phyloP scores from a whole-genome alignment of 306 rosid species.

The Begonia fuchsioides region DNA sequence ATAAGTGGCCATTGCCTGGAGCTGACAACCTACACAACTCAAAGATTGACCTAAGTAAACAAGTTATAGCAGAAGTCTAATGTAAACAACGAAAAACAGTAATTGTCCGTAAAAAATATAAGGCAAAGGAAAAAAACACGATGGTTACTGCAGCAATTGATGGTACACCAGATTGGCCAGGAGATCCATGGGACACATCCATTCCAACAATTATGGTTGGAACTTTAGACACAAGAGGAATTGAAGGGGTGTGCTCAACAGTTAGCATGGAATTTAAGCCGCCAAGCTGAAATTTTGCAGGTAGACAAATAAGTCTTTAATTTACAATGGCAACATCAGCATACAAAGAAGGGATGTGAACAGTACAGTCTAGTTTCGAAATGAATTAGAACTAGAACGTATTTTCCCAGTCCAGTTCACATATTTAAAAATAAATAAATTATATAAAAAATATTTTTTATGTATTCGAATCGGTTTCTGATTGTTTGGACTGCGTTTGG shows the following conservation, averaged over 20 bases:
- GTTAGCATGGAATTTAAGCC: conserved; percentile 71
- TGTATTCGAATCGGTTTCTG: too few species aligned
- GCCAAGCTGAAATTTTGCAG: conserved; percentile 52
- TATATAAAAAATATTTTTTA: too few species aligned
- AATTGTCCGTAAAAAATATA: neutral
- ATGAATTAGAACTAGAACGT: too few species aligned
- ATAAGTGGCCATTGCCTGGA: conserved; percentile 86
- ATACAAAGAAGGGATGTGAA: neutral
- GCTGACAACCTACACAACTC: conserved; percentile 53
- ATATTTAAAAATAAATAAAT: too few species aligned
- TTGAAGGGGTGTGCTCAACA: conserved; percentile 44
- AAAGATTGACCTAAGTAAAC: neutral
- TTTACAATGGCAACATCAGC: neutral
- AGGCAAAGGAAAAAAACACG: neutral
- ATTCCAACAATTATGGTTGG: conserved; percentile 85
- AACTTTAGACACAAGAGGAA: conserved; percentile 57
- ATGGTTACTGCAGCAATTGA: conserved; percentile 77
- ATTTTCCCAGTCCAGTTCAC: too few species aligned
- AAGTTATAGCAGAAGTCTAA: too few species aligned
- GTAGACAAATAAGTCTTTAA: too few species aligned
- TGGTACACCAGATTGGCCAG: conserved; percentile 80
- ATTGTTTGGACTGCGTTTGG: too few species aligned
- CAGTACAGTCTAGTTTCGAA: too few species aligned
- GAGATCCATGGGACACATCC: conserved; percentile 97
- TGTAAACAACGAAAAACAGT: too few species aligned